Evolutionary conservation across 2,329 filamentous ascomycete species (phyloP).

Genomic region (Ascochyta lentis): DNA sequence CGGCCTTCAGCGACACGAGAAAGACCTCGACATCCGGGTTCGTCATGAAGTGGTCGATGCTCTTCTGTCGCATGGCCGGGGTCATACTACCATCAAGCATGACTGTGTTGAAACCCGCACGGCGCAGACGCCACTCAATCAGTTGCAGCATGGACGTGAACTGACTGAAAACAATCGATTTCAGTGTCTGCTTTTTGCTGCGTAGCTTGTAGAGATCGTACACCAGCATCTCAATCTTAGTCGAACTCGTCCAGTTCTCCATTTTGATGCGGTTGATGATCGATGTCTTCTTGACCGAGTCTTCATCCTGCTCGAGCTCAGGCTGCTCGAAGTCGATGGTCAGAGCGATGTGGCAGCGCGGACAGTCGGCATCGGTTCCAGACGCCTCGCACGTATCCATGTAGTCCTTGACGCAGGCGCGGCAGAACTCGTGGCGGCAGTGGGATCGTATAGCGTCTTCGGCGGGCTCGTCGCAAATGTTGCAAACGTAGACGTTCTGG

Average conservation of each 20-base stretch:
- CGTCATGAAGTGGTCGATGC: slow-evolving; percentile 96
- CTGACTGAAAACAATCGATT: slow-evolving; percentile 97
- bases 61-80: slow-evolving; percentile 87
- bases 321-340: slow-evolving; percentile 94
- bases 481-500: slow-evolving; percentile 89
- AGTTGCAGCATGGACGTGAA: slow-evolving; percentile 98
- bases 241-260: slow-evolving; percentile 98
- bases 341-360: slow-evolving; percentile 87
- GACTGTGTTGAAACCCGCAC: slow-evolving; percentile 96
- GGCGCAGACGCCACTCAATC: slow-evolving; percentile 93
- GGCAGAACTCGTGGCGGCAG: slow-evolving; percentile 93
- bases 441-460: slow-evolving; percentile 92
- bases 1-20: slow-evolving; percentile 92
- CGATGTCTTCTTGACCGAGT: slow-evolving; percentile 87
- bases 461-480: slow-evolving; percentile 94
- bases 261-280: slow-evolving; percentile 99
- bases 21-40: slow-evolving; percentile 95
- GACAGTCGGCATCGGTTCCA: slow-evolving; percentile 71
- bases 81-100: slow-evolving; percentile 99
- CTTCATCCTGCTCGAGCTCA: slow-evolving; percentile 90
- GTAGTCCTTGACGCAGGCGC: slow-evolving; percentile 79
- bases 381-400: slow-evolving; percentile 76
- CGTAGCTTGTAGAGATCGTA: slow-evolving; percentile 92
- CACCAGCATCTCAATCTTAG: slow-evolving; percentile 95
- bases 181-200: slow-evolving; percentile 90